Evolutionary conservation across 352 stramenopile species (phyloP).

Genomic region (Phytopythium cucurbitacearum): DNA sequence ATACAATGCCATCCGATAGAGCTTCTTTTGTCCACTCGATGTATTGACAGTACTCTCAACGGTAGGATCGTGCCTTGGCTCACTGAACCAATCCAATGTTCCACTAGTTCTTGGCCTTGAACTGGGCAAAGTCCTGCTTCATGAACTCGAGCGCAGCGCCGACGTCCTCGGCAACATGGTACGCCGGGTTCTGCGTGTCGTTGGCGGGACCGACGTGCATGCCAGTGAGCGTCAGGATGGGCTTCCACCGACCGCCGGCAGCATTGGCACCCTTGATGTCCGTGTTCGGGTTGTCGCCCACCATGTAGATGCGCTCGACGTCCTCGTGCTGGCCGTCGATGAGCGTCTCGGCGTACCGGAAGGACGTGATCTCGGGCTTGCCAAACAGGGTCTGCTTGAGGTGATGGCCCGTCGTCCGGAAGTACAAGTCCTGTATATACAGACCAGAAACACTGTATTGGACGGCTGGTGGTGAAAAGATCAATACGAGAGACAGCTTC

Average conservation of each 20-base stretch:
- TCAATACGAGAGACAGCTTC: slow-evolving; percentile 1
- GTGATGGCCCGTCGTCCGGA: slow-evolving; percentile 72
- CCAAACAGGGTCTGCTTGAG: slow-evolving; percentile 72
- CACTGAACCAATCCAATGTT: background rate
- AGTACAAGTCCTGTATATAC: slow-evolving; percentile 48
- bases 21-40: slow-evolving; percentile 1
- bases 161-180: slow-evolving; percentile 74
- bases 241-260: slow-evolving; percentile 74
- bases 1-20: no score
- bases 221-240: slow-evolving; percentile 77
- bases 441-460: no score
- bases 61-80: background rate
- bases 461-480: no score
- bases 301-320: slow-evolving; percentile 82
- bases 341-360: slow-evolving; percentile 68
- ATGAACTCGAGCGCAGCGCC: slow-evolving; percentile 67
- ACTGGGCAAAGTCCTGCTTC: slow-evolving; percentile 59
- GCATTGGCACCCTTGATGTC: slow-evolving; percentile 80
- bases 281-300: slow-evolving; percentile 80
- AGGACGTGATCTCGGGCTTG: slow-evolving; percentile 77
- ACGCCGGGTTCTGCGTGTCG: slow-evolving; percentile 55
- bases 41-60: background rate
- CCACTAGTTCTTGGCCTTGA: slow-evolving; percentile 15
- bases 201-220: slow-evolving; percentile 75
- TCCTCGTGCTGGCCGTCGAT: slow-evolving; percentile 64